Evolutionary conservation across 2,329 filamentous ascomycete genomes (phyloP).

Genomic region (Macrophomina pseudophaseolina): DNA sequence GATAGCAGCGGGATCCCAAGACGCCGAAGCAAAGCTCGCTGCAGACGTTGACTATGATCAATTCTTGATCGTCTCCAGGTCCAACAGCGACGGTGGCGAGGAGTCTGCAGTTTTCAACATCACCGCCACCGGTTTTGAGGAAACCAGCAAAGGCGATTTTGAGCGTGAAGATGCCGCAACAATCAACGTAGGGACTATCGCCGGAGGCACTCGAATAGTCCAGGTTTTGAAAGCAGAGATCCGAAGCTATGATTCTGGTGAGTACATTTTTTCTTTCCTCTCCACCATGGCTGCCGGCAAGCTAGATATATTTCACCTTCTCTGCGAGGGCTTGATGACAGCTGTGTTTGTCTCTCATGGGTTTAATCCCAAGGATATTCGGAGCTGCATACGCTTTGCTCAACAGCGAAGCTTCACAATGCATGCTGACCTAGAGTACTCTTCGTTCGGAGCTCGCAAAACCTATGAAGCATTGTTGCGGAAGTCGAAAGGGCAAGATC

Average conservation of each 20-base stretch:
- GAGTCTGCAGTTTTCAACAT: constrained; percentile 79
- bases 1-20: constrained; percentile 53
- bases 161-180: constrained; percentile 88
- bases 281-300: background rate
- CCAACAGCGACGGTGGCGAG: constrained; percentile 68
- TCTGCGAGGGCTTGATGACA: background rate
- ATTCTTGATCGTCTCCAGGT: constrained; percentile 82
- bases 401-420: background rate
- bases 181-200: constrained; percentile 82
- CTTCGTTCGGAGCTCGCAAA: background rate
- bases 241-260: constrained; percentile 86
- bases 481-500: constrained; percentile 12
- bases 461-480: background rate
- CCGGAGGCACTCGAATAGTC: constrained; percentile 79
- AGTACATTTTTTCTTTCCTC: constrained; percentile 44
- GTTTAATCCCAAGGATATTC: background rate
- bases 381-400: background rate
- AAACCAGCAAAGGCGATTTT: constrained; percentile 83
- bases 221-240: constrained; percentile 88
- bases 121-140: constrained; percentile 74
- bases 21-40: constrained; percentile 44
- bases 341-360: background rate
- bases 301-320: background rate
- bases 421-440: background rate
- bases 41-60: constrained; percentile 70